These are phyloP conservation scores for Forsythia viridissima DNA, from an alignment of 257 asterid genomes.

Conservation along the genomic window DNA sequence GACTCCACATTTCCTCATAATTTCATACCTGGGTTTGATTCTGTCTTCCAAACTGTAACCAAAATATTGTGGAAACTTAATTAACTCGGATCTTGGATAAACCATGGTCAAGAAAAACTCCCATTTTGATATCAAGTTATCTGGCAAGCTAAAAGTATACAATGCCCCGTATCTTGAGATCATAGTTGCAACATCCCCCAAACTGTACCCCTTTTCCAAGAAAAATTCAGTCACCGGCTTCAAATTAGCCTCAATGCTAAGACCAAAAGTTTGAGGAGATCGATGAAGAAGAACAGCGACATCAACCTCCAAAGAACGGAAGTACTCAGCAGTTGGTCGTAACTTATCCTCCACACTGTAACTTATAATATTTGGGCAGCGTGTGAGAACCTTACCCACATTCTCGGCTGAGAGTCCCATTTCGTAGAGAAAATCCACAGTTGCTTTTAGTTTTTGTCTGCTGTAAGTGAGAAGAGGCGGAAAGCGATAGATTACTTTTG, in stretches of 20 bases:
- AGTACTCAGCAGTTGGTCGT: conserved; percentile 80
- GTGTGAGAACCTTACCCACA: conserved; percentile 80
- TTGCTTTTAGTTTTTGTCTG: conserved; percentile 59
- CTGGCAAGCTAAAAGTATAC: conserved; percentile 76
- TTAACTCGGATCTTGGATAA: conserved; percentile 68
- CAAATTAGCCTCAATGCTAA: conserved; percentile 75
- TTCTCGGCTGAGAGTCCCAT: conserved; percentile 80
- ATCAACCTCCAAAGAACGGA: conserved; percentile 66
- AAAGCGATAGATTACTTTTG: conserved; percentile 82
- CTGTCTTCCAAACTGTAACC: conserved; percentile 85
- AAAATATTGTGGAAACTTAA: conserved; percentile 88
- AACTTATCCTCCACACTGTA: conserved; percentile 86
- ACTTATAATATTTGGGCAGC: conserved; percentile 83
- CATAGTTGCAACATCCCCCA: conserved; percentile 65
- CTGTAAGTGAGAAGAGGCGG: conserved; percentile 98
- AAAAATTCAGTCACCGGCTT: conserved; percentile 85
- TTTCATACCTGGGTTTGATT: conserved; percentile 77
- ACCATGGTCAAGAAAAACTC: conserved; percentile 69
- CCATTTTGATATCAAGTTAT: conserved; percentile 78
- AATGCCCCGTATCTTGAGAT: conserved; percentile 72
- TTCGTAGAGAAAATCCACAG: conserved; percentile 83
- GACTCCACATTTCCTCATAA: conserved; percentile 59
- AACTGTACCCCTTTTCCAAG: conserved; percentile 63
- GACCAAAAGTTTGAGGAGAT: conserved; percentile 91
- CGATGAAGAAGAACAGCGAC: conserved; percentile 67